Base-by-base conservation (phyloP, 2,329 filamentous ascomycete species). In the Cladobotryum protrusum region DNA sequence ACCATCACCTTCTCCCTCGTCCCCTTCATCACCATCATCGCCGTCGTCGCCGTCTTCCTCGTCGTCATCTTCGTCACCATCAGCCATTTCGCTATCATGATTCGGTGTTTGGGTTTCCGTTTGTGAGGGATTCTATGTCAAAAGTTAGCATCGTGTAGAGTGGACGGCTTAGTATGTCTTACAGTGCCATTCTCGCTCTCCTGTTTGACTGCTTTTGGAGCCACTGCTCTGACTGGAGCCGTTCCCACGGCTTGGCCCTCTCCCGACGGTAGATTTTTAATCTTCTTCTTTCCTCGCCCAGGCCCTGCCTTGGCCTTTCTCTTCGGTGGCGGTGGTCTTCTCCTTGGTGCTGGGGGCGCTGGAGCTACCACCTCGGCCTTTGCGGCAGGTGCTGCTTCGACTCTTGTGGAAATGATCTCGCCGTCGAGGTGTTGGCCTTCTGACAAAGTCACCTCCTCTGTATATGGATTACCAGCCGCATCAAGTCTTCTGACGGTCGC, bases 381-480 rank as follows among this genome's bases (percentile, higher is more conserved):
- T 1, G 77, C 78, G 5, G 76, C 75, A 36, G 81, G 79, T 2
- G 76, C 76, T 0, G 74, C 68, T 34, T 82, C 73, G 14, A 81
- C 70, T 6, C 75, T 75, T 1, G 78, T 81, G 0, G 79, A 76
- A 52, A 89, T 80, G 45, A 96, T 84, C 63, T 96, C 90, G 50
- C 89, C 89, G 55, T 92, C 87, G 1, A 95, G 78, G 5, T 75
- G 73, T 63, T 93, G 87, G 1, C 89, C 90, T 50, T 92, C 87
- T 5, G 83, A 80, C 4, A 95, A 78, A 17, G 89, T 86, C 7
- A 93, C 83, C 60, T 95, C 89, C 65, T 93, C 89, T 2, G 92
- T 84, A 53, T 87, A 89, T 9, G 88, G 78, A 59, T 92, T 92
- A 19, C 91, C 91, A 1, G 82, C 81, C 4, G 85, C 83, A 63